A percentile compares a stretch with the other conserved stretches of the same genome.
phyloP scores from a whole-genome alignment of 2,329 filamentous ascomycete species.

The Epichloe brachyelytri region DNA sequence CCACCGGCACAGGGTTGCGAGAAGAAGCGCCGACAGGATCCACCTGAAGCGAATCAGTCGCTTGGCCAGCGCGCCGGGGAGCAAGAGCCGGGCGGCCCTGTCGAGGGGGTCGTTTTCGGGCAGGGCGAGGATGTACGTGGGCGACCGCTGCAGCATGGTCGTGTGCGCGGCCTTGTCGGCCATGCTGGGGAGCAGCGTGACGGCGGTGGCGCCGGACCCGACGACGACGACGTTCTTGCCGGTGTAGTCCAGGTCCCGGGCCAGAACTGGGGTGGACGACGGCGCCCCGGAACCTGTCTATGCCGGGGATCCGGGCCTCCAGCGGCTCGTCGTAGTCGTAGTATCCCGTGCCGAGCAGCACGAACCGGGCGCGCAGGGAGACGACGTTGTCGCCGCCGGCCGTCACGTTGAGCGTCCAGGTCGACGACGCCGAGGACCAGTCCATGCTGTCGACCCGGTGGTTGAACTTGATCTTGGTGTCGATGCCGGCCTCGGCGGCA shows the following conservation, averaged over 20 bases:
- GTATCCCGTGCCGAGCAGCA: constrained; percentile 42
- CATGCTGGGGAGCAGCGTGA: constrained; percentile 59
- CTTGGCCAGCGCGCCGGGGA: constrained; percentile 34
- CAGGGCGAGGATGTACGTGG: constrained; percentile 50
- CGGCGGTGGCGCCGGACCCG: constrained; percentile 62
- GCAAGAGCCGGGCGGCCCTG: constrained; percentile 21
- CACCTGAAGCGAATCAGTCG: constrained; percentile 32
- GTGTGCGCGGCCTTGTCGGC: constrained; percentile 49
- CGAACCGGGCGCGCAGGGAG: constrained; percentile 33
- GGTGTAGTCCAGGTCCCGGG: constrained; percentile 49
- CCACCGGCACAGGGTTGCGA: constrained; percentile 9
- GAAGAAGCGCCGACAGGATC: constrained; percentile 36
- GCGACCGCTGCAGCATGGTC: constrained; percentile 68
- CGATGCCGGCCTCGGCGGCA: constrained; percentile 25
- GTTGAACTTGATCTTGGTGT: constrained; percentile 32
- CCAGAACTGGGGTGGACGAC: constrained; percentile 63
- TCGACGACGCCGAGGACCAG: constrained; percentile 40
- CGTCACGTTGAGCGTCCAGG: constrained; percentile 36
- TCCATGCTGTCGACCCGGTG: constrained; percentile 32
- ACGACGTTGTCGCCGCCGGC: constrained; percentile 6
- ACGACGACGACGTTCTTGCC: constrained; percentile 57
- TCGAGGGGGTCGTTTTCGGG: constrained; percentile 23
- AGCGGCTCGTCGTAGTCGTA: constrained; percentile 55
- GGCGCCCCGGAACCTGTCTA: constrained; percentile 49
- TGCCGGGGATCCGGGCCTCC: constrained; percentile 45